These are phyloP conservation scores for Mrakiaceae sp. DNA, from an alignment of 1,284 basidiomycete genomes.

Conservation along the genomic window DNA sequence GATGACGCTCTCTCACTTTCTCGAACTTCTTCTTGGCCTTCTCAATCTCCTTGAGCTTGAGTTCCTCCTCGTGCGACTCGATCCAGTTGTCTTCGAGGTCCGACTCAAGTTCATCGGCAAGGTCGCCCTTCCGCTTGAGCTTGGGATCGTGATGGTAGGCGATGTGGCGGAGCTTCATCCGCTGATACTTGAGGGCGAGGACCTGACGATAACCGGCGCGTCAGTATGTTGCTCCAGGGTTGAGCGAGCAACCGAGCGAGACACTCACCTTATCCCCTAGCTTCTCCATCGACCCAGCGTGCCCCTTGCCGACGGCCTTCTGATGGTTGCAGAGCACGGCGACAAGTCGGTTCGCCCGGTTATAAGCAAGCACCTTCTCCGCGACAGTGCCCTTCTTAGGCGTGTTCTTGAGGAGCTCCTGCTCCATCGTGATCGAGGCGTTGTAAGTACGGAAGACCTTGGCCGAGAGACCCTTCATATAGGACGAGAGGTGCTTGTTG, in stretches of 20 bases:
- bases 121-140: constrained; percentile 66
- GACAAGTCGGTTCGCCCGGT: constrained; percentile 87
- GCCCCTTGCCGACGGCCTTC: constrained; percentile 77
- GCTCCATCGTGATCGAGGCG: constrained; percentile 86
- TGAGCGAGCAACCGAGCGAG: background rate
- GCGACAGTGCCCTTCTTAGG: constrained; percentile 63
- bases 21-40: constrained; percentile 76
- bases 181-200: constrained; percentile 75
- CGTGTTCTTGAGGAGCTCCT: constrained; percentile 65
- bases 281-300: constrained; percentile 83
- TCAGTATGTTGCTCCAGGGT: background rate
- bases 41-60: constrained; percentile 72
- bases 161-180: constrained; percentile 77
- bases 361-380: constrained; percentile 90
- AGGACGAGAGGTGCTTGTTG: constrained; percentile 79
- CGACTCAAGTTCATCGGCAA: constrained; percentile 63
- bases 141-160: constrained; percentile 64
- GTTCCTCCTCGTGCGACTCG: constrained; percentile 62
- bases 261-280: constrained; percentile 67
- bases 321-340: constrained; percentile 98
- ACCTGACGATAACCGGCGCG: constrained; percentile 26
- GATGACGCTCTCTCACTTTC: constrained; percentile 26
- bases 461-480: constrained; percentile 93
- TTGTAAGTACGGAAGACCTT: constrained; percentile 99
- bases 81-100: constrained; percentile 90